phyloP scores from a whole-genome alignment of 140 eudicot genomes.

The Bidens hawaiensis region DNA sequence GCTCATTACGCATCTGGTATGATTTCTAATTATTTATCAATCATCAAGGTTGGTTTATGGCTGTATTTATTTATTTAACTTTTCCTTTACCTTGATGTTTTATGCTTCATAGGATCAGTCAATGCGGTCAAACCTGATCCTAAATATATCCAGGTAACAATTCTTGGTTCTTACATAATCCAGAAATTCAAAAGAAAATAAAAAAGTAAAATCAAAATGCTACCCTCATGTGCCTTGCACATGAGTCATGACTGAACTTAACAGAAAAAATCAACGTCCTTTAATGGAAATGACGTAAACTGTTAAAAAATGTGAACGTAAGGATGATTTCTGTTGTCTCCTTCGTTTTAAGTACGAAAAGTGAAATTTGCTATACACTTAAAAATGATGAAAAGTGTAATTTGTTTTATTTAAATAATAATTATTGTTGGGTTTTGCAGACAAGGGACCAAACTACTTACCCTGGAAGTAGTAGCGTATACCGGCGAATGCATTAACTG shows the following conservation, averaged over 20 bases:
- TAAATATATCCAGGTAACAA: constrained; percentile 44
- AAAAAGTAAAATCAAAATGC: not conserved
- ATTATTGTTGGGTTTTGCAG: constrained; percentile 25
- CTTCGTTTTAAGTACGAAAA: too few species aligned
- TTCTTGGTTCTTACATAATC: not conserved
- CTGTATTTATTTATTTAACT: not conserved
- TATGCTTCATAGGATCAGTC: constrained; percentile 37
- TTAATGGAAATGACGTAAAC: too few species aligned
- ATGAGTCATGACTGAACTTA: too few species aligned
- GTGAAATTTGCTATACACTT: too few species aligned
- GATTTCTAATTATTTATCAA: not conserved
- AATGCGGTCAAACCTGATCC: constrained; percentile 31
- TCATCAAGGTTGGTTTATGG: constrained; percentile 6
- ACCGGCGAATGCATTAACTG: constrained; percentile 32
- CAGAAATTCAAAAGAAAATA: not conserved
- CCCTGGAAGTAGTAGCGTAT: constrained; percentile 34
- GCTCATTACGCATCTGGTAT: constrained; percentile 36
- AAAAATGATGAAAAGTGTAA: too few species aligned
- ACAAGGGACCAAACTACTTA: constrained; percentile 37
- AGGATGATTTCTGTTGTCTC: too few species aligned
- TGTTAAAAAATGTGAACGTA: too few species aligned
- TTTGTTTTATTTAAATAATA: not conserved
- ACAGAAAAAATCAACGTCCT: too few species aligned
- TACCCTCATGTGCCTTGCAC: too few species aligned
- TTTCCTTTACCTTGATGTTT: not conserved